Evolutionary conservation across 2,329 filamentous ascomycete species (phyloP).

Genomic region (Epichloe amarillans): DNA sequence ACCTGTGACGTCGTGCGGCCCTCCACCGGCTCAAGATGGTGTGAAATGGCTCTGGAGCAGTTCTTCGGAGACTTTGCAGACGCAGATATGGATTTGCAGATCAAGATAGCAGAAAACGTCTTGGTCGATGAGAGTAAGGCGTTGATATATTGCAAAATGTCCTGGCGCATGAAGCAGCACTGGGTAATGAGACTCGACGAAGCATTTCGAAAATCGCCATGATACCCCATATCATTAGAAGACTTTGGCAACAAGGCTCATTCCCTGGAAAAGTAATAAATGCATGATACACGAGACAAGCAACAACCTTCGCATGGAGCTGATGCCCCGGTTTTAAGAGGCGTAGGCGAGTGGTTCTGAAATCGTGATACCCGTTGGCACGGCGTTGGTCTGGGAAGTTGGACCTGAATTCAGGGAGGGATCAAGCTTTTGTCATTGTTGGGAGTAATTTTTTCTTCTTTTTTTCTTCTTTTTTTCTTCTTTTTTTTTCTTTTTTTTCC

Average conservation of each 20-base stretch:
- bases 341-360: slow-evolving; percentile 3
- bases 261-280: neutral
- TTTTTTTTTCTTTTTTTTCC: too few species aligned
- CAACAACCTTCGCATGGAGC: neutral
- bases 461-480: too few species aligned
- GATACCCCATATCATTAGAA: neutral
- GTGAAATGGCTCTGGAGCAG: slow-evolving; percentile 44
- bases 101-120: slow-evolving; percentile 45
- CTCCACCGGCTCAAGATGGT: slow-evolving; percentile 32
- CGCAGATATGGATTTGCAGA: slow-evolving; percentile 44
- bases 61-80: slow-evolving; percentile 45
- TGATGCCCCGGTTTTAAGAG: neutral
- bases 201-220: slow-evolving; percentile 1
- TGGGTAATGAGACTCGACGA: slow-evolving; percentile 43
- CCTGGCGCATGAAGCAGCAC: slow-evolving; percentile 34
- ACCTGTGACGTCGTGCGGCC: slow-evolving; percentile 18
- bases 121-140: slow-evolving; percentile 47
- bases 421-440: neutral
- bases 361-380: slow-evolving; percentile 13
- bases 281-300: neutral
- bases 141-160: slow-evolving; percentile 51
- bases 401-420: neutral
- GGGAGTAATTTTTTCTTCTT: neutral
- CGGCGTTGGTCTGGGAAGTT: slow-evolving; percentile 9
- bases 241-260: neutral